Evolutionary conservation across 169 alveolate species (phyloP).

Genomic region (Cryptosporidium parvum): DNA sequence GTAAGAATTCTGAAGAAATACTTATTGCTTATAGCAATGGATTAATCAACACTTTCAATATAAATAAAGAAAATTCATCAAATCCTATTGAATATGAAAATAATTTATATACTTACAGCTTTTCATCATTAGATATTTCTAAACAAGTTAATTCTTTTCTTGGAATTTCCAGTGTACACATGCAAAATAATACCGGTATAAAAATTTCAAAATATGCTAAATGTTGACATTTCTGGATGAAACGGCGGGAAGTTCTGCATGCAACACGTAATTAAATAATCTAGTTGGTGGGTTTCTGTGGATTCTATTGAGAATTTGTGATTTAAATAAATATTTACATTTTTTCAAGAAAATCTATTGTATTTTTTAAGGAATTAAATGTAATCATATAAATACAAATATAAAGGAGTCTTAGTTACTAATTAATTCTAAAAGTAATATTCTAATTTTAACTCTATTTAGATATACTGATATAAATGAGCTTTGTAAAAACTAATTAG

Average conservation of each 20-base stretch:
- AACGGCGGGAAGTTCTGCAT: constrained; percentile 1
- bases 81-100: not conserved
- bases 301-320: too few species aligned
- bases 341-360: too few species aligned
- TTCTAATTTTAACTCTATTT: not conserved
- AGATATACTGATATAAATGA: not conserved
- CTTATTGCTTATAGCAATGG: constrained; percentile 17
- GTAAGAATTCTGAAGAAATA: constrained; percentile 32
- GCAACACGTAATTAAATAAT: not conserved
- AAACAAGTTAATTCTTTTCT: not conserved
- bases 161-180: constrained; percentile 29
- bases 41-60: not conserved
- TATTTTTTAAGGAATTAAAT: not conserved
- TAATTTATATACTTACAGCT: constrained; percentile 4
- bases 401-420: not conserved
- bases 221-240: not conserved
- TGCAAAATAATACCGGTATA: constrained; percentile 34
- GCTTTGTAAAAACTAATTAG: not conserved
- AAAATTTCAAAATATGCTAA: constrained; percentile 1
- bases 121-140: constrained; percentile 21
- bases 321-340: too few species aligned
- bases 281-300: not conserved
- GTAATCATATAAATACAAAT: too few species aligned
- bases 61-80: not conserved
- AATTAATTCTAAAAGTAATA: too few species aligned